Evolutionary conservation across 352 stramenopile genomes (phyloP).

Genomic region (Phytopythium kandeliae): DNA sequence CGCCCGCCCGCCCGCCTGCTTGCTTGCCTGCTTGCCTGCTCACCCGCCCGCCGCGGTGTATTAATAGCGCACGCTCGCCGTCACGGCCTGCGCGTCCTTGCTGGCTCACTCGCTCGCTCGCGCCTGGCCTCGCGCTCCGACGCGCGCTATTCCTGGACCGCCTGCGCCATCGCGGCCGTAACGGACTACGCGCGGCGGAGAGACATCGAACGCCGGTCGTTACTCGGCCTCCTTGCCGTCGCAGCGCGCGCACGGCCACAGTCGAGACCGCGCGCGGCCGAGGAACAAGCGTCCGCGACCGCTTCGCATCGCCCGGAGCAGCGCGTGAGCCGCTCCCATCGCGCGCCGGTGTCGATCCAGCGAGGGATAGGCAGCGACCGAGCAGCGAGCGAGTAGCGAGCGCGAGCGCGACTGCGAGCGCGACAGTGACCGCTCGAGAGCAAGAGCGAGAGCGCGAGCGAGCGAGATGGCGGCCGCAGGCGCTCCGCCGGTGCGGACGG

Average conservation of each 20-base stretch:
- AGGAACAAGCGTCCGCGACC: neutral
- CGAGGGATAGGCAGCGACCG: no score
- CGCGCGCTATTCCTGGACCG: neutral
- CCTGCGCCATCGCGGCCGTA: neutral
- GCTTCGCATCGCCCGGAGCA: no score
- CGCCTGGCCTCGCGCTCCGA: no score
- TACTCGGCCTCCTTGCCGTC: neutral
- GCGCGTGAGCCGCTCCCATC: no score
- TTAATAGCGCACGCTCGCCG: neutral
- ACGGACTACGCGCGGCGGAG: neutral
- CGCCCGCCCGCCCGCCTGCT: no score
- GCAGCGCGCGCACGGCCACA: neutral
- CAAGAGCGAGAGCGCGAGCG: no score
- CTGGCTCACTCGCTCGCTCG: no score
- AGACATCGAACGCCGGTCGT: neutral
- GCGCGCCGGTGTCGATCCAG: no score
- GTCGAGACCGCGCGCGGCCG: neutral
- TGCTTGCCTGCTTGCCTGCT: neutral
- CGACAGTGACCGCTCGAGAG: no score
- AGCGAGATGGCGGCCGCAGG: conserved; percentile 3
- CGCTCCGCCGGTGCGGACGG: conserved; percentile 12
- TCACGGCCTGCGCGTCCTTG: no score
- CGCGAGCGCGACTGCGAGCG: no score
- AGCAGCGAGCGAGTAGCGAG: no score
- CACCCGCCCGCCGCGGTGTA: neutral